phyloP scores from a whole-genome alignment of 305 asterid species.

The Fraxinus nigra region DNA sequence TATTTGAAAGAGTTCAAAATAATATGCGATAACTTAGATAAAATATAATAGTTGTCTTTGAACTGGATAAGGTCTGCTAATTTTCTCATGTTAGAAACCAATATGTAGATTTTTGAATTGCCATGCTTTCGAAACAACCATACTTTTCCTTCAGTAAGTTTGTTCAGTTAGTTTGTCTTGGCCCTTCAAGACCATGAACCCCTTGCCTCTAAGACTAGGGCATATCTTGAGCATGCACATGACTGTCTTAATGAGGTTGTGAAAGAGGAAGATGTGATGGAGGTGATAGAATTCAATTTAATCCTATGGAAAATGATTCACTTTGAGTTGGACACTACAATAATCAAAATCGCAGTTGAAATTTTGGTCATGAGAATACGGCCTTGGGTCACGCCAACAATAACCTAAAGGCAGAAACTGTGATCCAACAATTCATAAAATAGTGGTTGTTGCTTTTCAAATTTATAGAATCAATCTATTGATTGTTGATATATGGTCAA shows the following conservation, averaged over 20 bases:
- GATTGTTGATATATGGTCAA: neutral
- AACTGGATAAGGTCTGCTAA: neutral
- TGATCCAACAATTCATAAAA: neutral
- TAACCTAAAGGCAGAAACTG: neutral
- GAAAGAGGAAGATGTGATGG: neutral
- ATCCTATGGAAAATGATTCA: neutral
- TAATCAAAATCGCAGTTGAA: neutral
- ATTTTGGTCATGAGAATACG: neutral
- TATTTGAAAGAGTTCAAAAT: neutral
- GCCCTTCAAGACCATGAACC: neutral
- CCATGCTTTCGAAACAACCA: neutral
- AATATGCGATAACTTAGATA: neutral
- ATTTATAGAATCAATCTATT: neutral
- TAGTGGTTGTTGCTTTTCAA: neutral
- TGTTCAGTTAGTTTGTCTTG: neutral
- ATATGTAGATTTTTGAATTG: neutral
- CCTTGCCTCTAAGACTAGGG: neutral
- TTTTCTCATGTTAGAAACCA: neutral
- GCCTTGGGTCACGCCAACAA: neutral
- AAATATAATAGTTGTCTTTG: neutral
- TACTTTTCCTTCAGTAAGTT: neutral
- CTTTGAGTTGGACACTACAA: neutral
- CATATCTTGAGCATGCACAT: neutral
- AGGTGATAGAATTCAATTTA: neutral
- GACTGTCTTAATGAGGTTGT: neutral